These are phyloP conservation scores for Serendipita sp. DNA, from an alignment of 768 basidiomycete genomes.

Conservation along the genomic window DNA sequence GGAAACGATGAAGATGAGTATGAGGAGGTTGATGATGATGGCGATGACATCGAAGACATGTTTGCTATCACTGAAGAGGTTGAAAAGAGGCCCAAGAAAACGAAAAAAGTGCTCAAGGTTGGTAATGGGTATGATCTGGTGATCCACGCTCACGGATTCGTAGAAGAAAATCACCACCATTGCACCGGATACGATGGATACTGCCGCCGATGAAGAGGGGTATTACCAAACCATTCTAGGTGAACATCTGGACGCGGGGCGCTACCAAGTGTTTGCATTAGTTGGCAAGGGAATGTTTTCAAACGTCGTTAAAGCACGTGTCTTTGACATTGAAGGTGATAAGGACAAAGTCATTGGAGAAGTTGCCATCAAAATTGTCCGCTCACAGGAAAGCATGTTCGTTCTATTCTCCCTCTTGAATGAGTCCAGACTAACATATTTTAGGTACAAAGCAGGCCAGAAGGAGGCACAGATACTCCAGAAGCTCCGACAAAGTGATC, in stretches of 20 bases:
- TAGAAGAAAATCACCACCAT: slow-evolving; percentile 36
- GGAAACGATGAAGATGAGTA: slow-evolving; percentile 30
- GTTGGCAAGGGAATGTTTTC: slow-evolving; percentile 99
- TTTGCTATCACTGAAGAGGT: slow-evolving; percentile 46
- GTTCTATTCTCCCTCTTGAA: slow-evolving; percentile 18
- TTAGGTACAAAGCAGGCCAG: slow-evolving; percentile 83
- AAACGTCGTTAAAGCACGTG: slow-evolving; percentile 80
- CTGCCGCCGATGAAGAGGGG: slow-evolving; percentile 85
- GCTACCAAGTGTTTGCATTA: slow-evolving; percentile 87
- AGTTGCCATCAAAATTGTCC: slow-evolving; percentile 93
- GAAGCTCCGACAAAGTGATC: slow-evolving; percentile 76
- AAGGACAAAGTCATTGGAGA: slow-evolving; percentile 42
- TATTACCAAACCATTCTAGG: slow-evolving; percentile 91
- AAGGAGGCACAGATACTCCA: slow-evolving; percentile 85
- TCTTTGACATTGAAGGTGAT: slow-evolving; percentile 42
- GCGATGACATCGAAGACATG: slow-evolving; percentile 91
- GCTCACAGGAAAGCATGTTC: slow-evolving; percentile 92
- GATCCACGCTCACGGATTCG: slow-evolving; percentile 1
- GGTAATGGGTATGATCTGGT: neutral
- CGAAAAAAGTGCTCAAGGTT: slow-evolving; percentile 27
- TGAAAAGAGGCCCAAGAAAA: slow-evolving; percentile 33
- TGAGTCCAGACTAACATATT: slow-evolving; percentile 3
- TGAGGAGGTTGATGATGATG: slow-evolving; percentile 44
- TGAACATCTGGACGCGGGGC: slow-evolving; percentile 79
- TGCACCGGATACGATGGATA: slow-evolving; percentile 62